Percentiles rank a stretch among this genome's conserved stretches.
Conservation (phyloP, 2,329 filamentous ascomycete species). For the Colletotrichum cereale region DNA sequence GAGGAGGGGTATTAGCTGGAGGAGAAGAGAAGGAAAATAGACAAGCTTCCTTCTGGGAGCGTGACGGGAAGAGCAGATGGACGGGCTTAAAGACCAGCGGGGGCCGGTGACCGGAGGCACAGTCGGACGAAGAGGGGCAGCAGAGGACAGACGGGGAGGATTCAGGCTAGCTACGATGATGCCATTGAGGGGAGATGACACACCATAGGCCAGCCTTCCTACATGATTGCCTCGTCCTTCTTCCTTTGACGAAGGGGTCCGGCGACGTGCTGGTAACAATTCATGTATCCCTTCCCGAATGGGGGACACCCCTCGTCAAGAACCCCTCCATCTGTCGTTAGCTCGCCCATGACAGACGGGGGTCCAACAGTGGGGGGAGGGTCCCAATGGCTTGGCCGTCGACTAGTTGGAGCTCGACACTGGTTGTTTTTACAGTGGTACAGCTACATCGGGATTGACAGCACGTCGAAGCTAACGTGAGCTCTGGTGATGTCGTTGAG, state of each 20-base stretch:
- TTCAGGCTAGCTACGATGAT: conserved; percentile 34
- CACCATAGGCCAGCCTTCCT: conserved; percentile 9
- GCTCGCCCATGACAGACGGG: not conserved
- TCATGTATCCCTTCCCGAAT: not conserved
- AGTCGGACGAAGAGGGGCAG: conserved; percentile 12
- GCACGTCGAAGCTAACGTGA: not conserved
- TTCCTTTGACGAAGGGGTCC: not conserved
- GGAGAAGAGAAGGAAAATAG: conserved; percentile 12
- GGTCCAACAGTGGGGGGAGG: not conserved
- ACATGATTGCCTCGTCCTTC: conserved; percentile 15
- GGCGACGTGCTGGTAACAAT: not conserved
- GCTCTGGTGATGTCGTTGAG: not conserved
- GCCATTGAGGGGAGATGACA: conserved; percentile 38
- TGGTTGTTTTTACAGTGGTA: not conserved
- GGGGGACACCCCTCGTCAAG: not conserved
- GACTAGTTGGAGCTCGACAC: not conserved
- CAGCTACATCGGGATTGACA: not conserved
- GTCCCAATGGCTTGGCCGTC: not conserved
- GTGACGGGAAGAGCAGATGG: conserved; percentile 2
- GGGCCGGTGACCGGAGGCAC: conserved; percentile 36
- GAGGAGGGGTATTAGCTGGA: not conserved
- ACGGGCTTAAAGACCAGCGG: conserved; percentile 14
- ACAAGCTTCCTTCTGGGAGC: conserved; percentile 3
- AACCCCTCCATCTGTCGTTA: not conserved
- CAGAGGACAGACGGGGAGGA: conserved; percentile 13